Base-by-base conservation (phyloP, 805 yeast genomes). In the Torulaspora gathmanii region DNA sequence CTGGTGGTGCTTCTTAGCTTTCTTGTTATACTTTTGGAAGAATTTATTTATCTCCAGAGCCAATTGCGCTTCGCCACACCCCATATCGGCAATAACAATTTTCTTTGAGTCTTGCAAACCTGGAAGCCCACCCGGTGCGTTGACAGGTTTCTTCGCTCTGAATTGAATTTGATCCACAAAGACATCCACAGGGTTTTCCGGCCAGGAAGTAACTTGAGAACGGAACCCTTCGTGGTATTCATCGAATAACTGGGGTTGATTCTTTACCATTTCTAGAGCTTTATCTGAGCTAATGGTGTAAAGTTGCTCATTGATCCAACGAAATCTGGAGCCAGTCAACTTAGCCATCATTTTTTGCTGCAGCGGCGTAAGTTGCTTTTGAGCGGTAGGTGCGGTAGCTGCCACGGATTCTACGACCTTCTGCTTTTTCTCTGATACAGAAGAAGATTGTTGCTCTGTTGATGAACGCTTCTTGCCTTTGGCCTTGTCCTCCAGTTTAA, bases 301-400 rank as follows among this genome's bases (percentile, higher is more conserved):
- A n/a, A 93, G 71, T 62, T 91, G 95, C 67, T 93, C 99, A 63
- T 93, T 93, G 61, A 93, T 93, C 98, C 98, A 93, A 64, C 99
- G 76, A 70, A 93, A 93, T 55, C 99, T 73, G 1, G 98, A 88
- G 0, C 99, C 99, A 1, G 95, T 80, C 33, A 93, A 75, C 63
- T 93, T 93, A 37, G 86, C 88, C 82, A 88, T 80, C 98, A 93
- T 91, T 61, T 93, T 93, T 58, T 85, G 86, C 67, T 93, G 99
- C 51, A 90, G 68, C 13, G 96, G 95, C 0, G 96, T 87, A 43
- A 90, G 68, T 37, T 80, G 78, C 29, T 65, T 58, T 3, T 62
- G 45, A 22, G 8, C 25, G 2, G 25, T 22, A 22, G 8, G 4
- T 22, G n/a, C n/a, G 35, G 61, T 49, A 13, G 57, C 13, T 10